Conservation (phyloP, 306 rosid genomes). For the Cicer bijugum region DNA sequence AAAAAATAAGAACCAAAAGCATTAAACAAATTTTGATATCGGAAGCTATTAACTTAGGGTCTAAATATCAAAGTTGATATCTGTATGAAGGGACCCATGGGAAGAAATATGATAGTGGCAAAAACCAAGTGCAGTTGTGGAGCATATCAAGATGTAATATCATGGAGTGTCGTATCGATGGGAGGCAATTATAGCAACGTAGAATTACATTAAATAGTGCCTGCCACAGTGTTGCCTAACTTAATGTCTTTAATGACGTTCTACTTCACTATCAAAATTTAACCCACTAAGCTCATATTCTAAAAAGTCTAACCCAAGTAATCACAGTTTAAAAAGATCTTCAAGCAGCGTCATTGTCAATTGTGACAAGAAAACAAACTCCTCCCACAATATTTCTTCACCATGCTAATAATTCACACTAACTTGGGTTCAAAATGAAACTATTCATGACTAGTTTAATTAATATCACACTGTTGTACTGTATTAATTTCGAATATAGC, state of each 20-base stretch:
- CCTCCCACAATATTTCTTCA: too few species aligned
- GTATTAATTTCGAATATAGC: too few species aligned
- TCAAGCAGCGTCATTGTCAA: neutral
- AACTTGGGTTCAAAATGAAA: too few species aligned
- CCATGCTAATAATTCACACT: too few species aligned
- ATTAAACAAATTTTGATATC: neutral
- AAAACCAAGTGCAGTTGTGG: slow-evolving; percentile 28
- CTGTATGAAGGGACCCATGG: slow-evolving; percentile 2
- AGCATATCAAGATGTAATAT: slow-evolving; percentile 6
- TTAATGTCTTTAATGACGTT: slow-evolving; percentile 26
- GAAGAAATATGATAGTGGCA: neutral
- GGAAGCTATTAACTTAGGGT: slow-evolving; percentile 5
- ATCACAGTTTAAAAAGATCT: neutral
- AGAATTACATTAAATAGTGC: slow-evolving; percentile 34
- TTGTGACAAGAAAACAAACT: neutral
- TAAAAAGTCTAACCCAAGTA: slow-evolving; percentile 15
- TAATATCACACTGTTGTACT: neutral
- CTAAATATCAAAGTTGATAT: slow-evolving; percentile 16
- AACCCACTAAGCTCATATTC: slow-evolving; percentile 27
- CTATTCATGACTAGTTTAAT: neutral
- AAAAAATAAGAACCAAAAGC: too few species aligned
- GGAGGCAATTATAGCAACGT: slow-evolving; percentile 37
- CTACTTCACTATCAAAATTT: slow-evolving; percentile 15
- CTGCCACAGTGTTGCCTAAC: slow-evolving; percentile 44
- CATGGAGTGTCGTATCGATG: slow-evolving; percentile 22